Base-by-base conservation (phyloP, 164 flowering plant species). In the Tetrastigma voinierianum region DNA sequence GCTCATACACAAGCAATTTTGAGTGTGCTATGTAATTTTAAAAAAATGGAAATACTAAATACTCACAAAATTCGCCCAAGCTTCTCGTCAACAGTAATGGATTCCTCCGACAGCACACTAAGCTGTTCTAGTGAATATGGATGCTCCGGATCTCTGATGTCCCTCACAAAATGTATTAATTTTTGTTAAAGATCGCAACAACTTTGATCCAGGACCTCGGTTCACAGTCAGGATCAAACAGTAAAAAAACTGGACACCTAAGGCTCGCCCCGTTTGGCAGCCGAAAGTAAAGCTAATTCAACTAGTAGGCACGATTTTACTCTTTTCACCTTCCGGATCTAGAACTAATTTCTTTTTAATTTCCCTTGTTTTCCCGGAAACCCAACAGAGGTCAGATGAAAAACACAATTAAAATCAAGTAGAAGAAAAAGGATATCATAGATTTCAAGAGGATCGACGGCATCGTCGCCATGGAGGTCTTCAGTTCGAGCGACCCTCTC, bases 81-180 rank as follows among this genome's bases (percentile, higher is more conserved):
- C 77, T 87, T 87, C n/a, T n/a, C 90, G 64, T 89, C 95, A 15
- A 89, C 90, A 6, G 89, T 79, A 61, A 89, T 78, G 2, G 92
- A 86, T 67, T 87, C 90, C 76, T 87, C 90, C 2, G 90, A 86
- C 3, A 86, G 82, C 68, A 86, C 90, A 68, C 89, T 87, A 32
- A 86, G 86, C 79, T 86, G 87, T 59, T 89, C 91, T n/a, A 86
- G 62, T 1, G 91, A 87, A 61, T 89, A 89, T 7, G n/a, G 91
- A 65, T 89, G 95, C 78, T n/a, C n/a, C 19, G 95, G 95, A 84
- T 89, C 95, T 74, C 91, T n/a, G 13, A 89, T 89, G 74, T 89
- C 95, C 77, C 95, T 84, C n/a, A n/a, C n/a, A 51, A 64, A 80
- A 87, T 89, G 66, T 88, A 72, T 53, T 45, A 24, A 46, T 47